phyloP scores from a whole-genome alignment of 2,329 filamentous ascomycete species.

The Trichoderma guizhouense region DNA sequence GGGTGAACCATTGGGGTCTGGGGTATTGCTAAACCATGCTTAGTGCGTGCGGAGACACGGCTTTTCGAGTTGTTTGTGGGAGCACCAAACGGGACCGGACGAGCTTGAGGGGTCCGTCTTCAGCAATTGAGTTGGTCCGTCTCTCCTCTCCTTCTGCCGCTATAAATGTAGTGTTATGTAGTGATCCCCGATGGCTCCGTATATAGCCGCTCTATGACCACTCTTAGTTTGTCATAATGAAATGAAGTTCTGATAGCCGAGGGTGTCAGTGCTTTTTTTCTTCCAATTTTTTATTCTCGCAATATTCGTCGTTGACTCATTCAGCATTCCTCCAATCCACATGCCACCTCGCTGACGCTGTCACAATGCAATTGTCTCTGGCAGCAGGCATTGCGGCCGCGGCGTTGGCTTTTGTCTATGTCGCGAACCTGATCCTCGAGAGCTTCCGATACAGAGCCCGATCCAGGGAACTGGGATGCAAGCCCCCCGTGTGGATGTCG shows the following conservation, averaged over 20 bases:
- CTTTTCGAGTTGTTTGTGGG: neutral
- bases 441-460: slow-evolving; percentile 11
- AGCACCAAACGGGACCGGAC: slow-evolving; percentile 3
- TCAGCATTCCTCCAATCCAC: neutral
- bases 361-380: neutral
- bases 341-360: neutral
- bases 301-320: neutral
- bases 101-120: neutral
- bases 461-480: slow-evolving; percentile 23
- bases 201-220: slow-evolving; percentile 7
- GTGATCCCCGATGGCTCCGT: neutral
- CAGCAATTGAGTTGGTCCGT: slow-evolving; percentile 3
- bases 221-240: neutral
- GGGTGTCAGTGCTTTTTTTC: neutral
- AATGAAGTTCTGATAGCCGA: neutral
- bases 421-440: slow-evolving; percentile 15
- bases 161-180: neutral
- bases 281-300: neutral
- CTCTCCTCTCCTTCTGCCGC: slow-evolving; percentile 11
- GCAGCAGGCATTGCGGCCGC: slow-evolving; percentile 1
- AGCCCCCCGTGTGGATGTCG: slow-evolving; percentile 13
- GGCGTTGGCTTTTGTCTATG: slow-evolving; percentile 16
- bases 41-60: slow-evolving; percentile 9
- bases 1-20: neutral
- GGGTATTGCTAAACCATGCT: neutral